Percentiles rank a stretch among this genome's conserved stretches.
Evolutionary conservation across 345 rosid species (phyloP).

Genomic region (Xanthoceras sorbifolium): DNA sequence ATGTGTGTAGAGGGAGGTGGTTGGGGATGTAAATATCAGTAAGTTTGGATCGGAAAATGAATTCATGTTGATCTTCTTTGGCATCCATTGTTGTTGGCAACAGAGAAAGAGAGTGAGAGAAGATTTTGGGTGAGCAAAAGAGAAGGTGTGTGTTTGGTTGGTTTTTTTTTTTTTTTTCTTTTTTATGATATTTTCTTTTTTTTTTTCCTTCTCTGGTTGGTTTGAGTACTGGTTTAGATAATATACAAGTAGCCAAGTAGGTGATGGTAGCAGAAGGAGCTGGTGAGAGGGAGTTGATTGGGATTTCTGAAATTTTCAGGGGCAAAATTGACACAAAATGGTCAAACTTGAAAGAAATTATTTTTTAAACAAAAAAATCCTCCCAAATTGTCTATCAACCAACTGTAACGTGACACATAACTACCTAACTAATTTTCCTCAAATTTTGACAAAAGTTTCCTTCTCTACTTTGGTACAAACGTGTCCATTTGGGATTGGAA

Average conservation of each 20-base stretch:
- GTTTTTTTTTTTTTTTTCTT: too few species aligned
- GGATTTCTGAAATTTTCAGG: not conserved
- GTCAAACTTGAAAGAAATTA: not conserved
- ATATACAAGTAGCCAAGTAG: slow-evolving; percentile 45
- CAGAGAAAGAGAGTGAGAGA: slow-evolving; percentile 2
- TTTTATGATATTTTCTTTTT: not conserved
- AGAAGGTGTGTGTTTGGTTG: slow-evolving; percentile 33
- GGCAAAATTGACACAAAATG: not conserved
- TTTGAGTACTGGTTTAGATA: slow-evolving; percentile 34
- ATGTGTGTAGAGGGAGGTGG: slow-evolving; percentile 60
- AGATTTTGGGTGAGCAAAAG: slow-evolving; percentile 1
- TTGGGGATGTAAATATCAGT: slow-evolving; percentile 62
- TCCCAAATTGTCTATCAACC: not conserved
- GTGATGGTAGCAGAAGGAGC: slow-evolving; percentile 33
- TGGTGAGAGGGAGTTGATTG: slow-evolving; percentile 29
- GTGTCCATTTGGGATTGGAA: not conserved
- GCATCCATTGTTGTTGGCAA: slow-evolving; percentile 33
- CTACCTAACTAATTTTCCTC: not conserved
- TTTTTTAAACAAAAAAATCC: not conserved
- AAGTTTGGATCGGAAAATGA: slow-evolving; percentile 63
- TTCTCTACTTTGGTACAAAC: not conserved
- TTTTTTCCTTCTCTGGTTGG: slow-evolving; percentile 28
- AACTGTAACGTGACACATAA: not conserved
- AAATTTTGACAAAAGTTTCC: not conserved
- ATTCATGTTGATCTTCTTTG: slow-evolving; percentile 29